phyloP scores from a whole-genome alignment of 78 protist genomes.

The Dictyostelium firmibasis region DNA sequence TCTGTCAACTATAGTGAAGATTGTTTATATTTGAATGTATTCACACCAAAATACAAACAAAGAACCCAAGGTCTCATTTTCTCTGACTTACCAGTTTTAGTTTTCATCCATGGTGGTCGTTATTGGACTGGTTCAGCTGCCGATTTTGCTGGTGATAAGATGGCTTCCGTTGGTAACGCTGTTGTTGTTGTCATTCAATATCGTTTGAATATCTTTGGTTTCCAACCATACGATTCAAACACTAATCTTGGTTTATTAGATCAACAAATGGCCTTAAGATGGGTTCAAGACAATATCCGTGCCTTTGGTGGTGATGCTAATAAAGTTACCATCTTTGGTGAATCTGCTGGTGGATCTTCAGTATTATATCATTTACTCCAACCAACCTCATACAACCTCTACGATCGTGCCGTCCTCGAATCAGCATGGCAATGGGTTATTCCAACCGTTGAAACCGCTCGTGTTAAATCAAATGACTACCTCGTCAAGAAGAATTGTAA shows the following conservation, averaged over 20 bases:
- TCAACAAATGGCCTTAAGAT: conserved; percentile 85
- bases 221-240: conserved; percentile 51
- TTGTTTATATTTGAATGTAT: conserved; percentile 82
- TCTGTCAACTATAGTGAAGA: conserved; percentile 45
- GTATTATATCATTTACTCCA: conserved; percentile 66
- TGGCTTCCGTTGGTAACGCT: conserved; percentile 25
- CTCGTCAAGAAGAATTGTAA: conserved; percentile 21
- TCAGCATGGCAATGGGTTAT: conserved; percentile 65
- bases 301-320: conserved; percentile 87
- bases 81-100: conserved; percentile 45
- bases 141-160: neutral
- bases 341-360: conserved; percentile 86
- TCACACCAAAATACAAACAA: conserved; percentile 49
- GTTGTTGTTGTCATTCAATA: conserved; percentile 85
- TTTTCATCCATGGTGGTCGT: conserved; percentile 73
- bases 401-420: conserved; percentile 59
- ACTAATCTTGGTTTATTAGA: conserved; percentile 88
- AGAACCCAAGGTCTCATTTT: neutral
- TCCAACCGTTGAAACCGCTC: conserved; percentile 30
- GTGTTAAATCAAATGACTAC: neutral
- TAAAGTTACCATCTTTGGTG: conserved; percentile 86
- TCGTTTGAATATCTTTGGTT: conserved; percentile 84
- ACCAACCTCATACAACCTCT: conserved; percentile 27
- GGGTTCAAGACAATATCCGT: conserved; percentile 84
- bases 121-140: conserved; percentile 52